phyloP scores from a whole-genome alignment of 2,329 filamentous ascomycete genomes.

The Pseudopyricularia javanii region DNA sequence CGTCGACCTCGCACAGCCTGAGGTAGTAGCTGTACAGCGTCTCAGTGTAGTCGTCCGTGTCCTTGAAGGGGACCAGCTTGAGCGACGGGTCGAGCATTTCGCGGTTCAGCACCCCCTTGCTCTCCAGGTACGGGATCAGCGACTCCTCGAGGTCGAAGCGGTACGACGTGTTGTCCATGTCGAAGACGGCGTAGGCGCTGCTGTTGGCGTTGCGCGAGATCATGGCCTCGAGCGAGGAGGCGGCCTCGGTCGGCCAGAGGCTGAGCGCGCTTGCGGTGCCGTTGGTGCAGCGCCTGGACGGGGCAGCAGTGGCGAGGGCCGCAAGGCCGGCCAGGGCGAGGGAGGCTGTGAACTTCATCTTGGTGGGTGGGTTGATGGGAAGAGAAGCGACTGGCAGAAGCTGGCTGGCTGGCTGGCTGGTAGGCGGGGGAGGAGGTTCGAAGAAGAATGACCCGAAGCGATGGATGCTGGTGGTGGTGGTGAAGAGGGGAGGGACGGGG shows the following conservation, averaged over 20 bases:
- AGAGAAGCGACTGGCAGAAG: neutral
- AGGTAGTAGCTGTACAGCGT: neutral
- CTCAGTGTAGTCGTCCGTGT: neutral
- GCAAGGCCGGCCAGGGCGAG: neutral
- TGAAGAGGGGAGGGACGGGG: neutral
- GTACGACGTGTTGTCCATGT: slow-evolving; percentile 2
- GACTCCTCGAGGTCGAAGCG: slow-evolving; percentile 2
- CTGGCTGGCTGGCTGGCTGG: too few relatives aligned
- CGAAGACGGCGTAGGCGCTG: neutral
- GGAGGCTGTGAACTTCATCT: neutral
- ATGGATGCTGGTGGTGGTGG: neutral
- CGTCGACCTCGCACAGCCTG: neutral
- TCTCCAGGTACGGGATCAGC: slow-evolving; percentile 1
- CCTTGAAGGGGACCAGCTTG: neutral
- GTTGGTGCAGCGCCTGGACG: neutral
- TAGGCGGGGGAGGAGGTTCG: neutral
- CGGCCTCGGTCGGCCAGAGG: neutral
- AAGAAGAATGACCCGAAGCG: neutral
- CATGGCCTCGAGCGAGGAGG: neutral
- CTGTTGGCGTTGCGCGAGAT: neutral
- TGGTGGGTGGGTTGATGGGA: neutral
- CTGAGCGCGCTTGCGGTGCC: neutral
- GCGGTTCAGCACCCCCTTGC: neutral
- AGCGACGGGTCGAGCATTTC: neutral
- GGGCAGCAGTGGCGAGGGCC: neutral